Evolutionary conservation across 352 stramenopile genomes (phyloP).

Genomic region (Aphanomyces euteiches): DNA sequence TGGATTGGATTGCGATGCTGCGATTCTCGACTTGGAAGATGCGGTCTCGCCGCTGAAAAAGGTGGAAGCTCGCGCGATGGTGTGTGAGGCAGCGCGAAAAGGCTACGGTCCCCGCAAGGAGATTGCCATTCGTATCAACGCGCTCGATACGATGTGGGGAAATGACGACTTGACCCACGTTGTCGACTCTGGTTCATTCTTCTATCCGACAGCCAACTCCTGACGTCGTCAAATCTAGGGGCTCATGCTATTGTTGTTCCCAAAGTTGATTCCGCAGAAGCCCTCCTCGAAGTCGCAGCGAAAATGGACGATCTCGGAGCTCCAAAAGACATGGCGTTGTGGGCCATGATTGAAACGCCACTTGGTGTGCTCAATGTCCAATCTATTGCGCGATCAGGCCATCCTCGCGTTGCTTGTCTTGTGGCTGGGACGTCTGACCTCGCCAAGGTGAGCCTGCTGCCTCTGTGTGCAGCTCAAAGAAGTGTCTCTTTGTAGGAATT

Average conservation of each 20-base stretch:
- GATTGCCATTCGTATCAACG: constrained; percentile 42
- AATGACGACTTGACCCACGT: constrained; percentile 34
- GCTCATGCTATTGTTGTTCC: constrained; percentile 37
- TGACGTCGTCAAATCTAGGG: constrained; percentile 11
- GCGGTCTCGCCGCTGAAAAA: constrained; percentile 39
- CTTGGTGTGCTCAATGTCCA: constrained; percentile 39
- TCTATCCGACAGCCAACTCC: not conserved
- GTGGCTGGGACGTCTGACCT: constrained; percentile 43
- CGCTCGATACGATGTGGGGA: constrained; percentile 37
- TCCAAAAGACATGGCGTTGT: constrained; percentile 35
- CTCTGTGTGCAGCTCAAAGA: not conserved
- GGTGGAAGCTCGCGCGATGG: constrained; percentile 32
- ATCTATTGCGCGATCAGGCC: constrained; percentile 32
- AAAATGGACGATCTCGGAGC: constrained; percentile 33
- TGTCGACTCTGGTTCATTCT: constrained; percentile 12
- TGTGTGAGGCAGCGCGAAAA: constrained; percentile 32
- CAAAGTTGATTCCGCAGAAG: constrained; percentile 41
- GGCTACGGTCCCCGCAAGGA: constrained; percentile 30
- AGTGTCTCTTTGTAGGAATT: constrained; percentile 25
- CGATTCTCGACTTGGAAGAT: constrained; percentile 49
- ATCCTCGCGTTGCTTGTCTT: constrained; percentile 33
- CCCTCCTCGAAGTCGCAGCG: constrained; percentile 34
- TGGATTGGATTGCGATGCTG: constrained; percentile 35
- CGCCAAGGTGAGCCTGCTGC: constrained; percentile 29
- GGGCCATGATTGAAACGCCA: constrained; percentile 47